Percentiles rank a stretch among this genome's conserved stretches.
phyloP scores from a whole-genome alignment of 768 basidiomycete species.

The Neoboletus brunneissimus region DNA sequence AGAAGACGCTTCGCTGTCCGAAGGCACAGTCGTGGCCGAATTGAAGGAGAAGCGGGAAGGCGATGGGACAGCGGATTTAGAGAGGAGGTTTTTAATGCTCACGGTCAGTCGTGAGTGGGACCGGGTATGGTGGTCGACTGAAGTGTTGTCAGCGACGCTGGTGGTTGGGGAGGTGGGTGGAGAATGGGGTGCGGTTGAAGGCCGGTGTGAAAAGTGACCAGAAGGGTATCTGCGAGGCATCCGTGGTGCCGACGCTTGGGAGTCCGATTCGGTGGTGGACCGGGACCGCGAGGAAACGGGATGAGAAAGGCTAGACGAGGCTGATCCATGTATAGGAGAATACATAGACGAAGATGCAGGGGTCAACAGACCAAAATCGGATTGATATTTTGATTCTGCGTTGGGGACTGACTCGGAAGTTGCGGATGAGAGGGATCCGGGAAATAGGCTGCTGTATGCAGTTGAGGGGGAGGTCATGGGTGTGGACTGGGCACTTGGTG shows the following conservation, averaged over 20 bases:
- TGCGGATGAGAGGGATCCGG: constrained; percentile 21
- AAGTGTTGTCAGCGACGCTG: not conserved
- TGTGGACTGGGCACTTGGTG: constrained; percentile 23
- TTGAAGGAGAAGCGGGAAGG: constrained; percentile 23
- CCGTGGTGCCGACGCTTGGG: constrained; percentile 2
- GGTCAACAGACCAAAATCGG: constrained; percentile 15
- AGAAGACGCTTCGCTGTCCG: constrained; percentile 10
- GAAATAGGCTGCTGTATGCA: constrained; percentile 18
- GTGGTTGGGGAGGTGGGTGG: not conserved
- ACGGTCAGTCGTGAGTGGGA: constrained; percentile 20
- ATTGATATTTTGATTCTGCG: constrained; percentile 10
- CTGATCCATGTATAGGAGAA: constrained; percentile 15
- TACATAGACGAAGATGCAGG: constrained; percentile 3
- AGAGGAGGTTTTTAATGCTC: constrained; percentile 37
- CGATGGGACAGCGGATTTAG: constrained; percentile 29
- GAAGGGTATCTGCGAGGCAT: not conserved
- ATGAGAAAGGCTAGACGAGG: constrained; percentile 15
- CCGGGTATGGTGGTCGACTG: constrained; percentile 9
- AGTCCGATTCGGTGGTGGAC: constrained; percentile 22
- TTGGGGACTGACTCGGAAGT: constrained; percentile 24
- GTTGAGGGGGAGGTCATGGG: constrained; percentile 28
- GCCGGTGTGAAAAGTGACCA: constrained; percentile 8
- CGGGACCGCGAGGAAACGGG: constrained; percentile 13
- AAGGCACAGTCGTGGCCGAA: constrained; percentile 7
- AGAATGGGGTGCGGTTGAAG: constrained; percentile 17